Base-by-base conservation (phyloP, 176 grass and related monocot genomes). In the Avena sativa region DNA sequence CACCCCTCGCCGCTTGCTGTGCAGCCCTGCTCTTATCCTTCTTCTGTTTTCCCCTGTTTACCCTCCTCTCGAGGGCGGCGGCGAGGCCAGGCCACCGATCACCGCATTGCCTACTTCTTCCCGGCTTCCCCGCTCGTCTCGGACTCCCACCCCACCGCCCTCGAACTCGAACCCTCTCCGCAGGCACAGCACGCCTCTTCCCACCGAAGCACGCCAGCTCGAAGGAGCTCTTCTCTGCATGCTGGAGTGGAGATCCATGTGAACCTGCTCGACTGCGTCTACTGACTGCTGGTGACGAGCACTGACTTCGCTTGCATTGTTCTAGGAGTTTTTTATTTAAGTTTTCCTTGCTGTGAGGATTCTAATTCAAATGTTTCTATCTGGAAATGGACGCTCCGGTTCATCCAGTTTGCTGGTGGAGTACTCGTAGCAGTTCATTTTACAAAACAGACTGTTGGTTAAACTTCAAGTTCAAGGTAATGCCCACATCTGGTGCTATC, bases 21-120 rank as follows among this genome's bases (percentile, higher is more conserved):
- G 74, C 49, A 19, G 51, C 51, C 51, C 28, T 28, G 44, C 71
- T 12, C 75, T 78, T 78, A 78, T 78, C 75, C 50, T 20, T 30
- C 12, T 23, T 10, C 1, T 17, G 34, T 76, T 53, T 12, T n/a
- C 9, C 7, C 40, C 9, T 21, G 17, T 47, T n/a, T 44, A 4
- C 36, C 34, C 13, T 11, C 44, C 25, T 32, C 23, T 8, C 48
- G 25, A 6, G 74, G 50, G 48, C 74, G 50, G 74, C 74, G 74
- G 74, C 50, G 74, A 34, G 32, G 32, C 32, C 40, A 78, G 51
- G 51, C 75, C 75, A 78, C 75, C 16, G 9, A 58, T 36, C 28
- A 55, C 51, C 73, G 73, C 73, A 76, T 51, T 75, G 48, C 48
- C 48, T 76, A 30, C 73, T 52, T 53, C 48, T 52, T 10, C 16